These are phyloP conservation scores for Microsporum audouinii DNA, from an alignment of 2,329 filamentous ascomycete genomes.

Conservation along the genomic window DNA sequence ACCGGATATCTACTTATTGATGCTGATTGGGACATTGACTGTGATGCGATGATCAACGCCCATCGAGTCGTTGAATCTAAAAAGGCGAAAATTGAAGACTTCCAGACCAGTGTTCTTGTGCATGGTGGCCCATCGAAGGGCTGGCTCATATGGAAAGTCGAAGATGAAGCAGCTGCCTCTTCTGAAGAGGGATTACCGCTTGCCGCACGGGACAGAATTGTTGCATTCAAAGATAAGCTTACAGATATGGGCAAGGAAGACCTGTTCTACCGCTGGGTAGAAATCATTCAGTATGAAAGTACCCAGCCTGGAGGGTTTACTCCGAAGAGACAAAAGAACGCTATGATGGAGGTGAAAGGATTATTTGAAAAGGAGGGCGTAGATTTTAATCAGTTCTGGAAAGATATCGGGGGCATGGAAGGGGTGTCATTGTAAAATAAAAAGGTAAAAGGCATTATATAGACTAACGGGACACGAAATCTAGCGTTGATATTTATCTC, in stretches of 20 bases:
- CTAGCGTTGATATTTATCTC: background rate
- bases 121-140: conserved; percentile 52
- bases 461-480: background rate
- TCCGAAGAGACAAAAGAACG: conserved; percentile 57
- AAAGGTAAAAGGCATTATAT: background rate
- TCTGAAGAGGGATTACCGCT: conserved; percentile 12
- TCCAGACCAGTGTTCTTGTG: conserved; percentile 60
- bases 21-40: conserved; percentile 77
- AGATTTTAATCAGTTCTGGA: conserved; percentile 74
- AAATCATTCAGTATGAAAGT: conserved; percentile 80
- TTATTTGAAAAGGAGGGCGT: conserved; percentile 64
- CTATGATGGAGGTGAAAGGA: conserved; percentile 61
- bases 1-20: conserved; percentile 83
- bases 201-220: conserved; percentile 51
- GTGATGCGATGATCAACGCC: conserved; percentile 64
- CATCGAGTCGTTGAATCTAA: conserved; percentile 54
- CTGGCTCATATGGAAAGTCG: conserved; percentile 55
- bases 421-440: conserved; percentile 40
- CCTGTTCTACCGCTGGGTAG: conserved; percentile 85
- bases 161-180: conserved; percentile 42
- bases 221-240: conserved; percentile 68
- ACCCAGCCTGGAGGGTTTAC: conserved; percentile 69
- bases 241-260: conserved; percentile 69
- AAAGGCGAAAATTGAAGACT: conserved; percentile 47
- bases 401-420: conserved; percentile 53